phyloP scores from a whole-genome alignment of 2,329 filamentous ascomycete species.

The Ophiostoma quercus region DNA sequence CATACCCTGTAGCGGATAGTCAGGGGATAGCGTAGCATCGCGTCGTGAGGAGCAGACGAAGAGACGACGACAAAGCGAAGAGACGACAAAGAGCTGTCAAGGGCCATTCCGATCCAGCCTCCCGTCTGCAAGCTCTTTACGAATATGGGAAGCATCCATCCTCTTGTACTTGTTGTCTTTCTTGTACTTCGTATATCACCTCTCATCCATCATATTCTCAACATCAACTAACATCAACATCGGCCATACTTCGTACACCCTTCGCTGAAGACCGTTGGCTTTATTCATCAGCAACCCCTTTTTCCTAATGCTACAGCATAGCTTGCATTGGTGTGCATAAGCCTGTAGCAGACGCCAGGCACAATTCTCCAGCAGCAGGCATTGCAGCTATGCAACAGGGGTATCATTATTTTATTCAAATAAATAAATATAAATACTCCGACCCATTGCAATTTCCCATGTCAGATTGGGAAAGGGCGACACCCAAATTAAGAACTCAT shows the following conservation, averaged over 20 bases:
- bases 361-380: not conserved
- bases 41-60: not conserved
- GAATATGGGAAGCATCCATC: too few relatives aligned
- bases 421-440: not conserved
- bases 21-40: constrained; percentile 2
- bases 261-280: not conserved
- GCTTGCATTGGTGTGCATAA: constrained; percentile 9
- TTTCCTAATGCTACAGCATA: not conserved
- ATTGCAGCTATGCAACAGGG: not conserved
- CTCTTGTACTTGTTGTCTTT: too few relatives aligned
- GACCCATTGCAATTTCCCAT: constrained; percentile 3
- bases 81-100: not conserved
- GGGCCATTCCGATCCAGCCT: too few relatives aligned
- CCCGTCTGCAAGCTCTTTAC: too few relatives aligned
- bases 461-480: constrained; percentile 4
- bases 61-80: not conserved
- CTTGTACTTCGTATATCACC: too few relatives aligned
- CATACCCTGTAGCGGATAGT: not conserved
- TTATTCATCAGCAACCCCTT: not conserved
- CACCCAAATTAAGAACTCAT: constrained; percentile 1
- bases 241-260: too few relatives aligned
- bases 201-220: too few relatives aligned
- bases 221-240: too few relatives aligned
- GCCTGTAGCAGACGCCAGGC: not conserved
- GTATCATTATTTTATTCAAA: not conserved